These are phyloP conservation scores for Colletotrichum eremochloae DNA, from an alignment of 2,329 filamentous ascomycete species.

Conservation along the genomic window DNA sequence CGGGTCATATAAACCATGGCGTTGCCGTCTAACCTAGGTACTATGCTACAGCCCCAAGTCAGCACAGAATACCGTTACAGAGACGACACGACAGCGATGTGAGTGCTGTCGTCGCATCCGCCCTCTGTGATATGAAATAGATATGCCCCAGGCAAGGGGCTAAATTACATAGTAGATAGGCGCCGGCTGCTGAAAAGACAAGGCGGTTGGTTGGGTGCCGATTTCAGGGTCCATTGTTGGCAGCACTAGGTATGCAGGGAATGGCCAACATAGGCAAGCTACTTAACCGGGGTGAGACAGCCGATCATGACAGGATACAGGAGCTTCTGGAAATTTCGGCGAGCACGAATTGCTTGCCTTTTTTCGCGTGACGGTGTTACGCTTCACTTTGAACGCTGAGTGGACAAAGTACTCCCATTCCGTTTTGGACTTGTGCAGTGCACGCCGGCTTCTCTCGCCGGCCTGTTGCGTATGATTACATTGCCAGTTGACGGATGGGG, in stretches of 20 bases:
- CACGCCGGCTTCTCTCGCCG: background rate
- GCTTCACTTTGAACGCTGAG: background rate
- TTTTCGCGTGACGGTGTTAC: background rate
- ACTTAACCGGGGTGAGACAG: constrained; percentile 8
- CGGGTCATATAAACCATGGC: background rate
- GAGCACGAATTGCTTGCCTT: background rate
- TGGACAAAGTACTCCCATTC: background rate
- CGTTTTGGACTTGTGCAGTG: background rate
- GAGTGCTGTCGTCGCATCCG: background rate
- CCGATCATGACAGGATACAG: constrained; percentile 7
- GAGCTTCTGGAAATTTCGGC: constrained; percentile 29
- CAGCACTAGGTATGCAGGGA: constrained; percentile 15
- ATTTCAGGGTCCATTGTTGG: constrained; percentile 32
- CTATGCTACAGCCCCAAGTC: background rate
- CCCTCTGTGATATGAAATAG: background rate
- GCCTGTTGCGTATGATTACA: background rate
- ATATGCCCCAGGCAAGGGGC: background rate
- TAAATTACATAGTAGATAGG: background rate
- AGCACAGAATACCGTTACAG: background rate
- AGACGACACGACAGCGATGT: background rate
- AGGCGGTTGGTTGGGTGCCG: constrained; percentile 10
- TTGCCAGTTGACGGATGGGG: background rate
- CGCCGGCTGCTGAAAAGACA: constrained; percentile 1
- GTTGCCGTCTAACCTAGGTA: background rate
- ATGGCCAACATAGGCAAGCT: background rate